Evolutionary conservation across 139 green algal genomes (phyloP), one percentile per base, ranked within the genome.

Genomic region (Chlamydomonas sp.): DNA sequence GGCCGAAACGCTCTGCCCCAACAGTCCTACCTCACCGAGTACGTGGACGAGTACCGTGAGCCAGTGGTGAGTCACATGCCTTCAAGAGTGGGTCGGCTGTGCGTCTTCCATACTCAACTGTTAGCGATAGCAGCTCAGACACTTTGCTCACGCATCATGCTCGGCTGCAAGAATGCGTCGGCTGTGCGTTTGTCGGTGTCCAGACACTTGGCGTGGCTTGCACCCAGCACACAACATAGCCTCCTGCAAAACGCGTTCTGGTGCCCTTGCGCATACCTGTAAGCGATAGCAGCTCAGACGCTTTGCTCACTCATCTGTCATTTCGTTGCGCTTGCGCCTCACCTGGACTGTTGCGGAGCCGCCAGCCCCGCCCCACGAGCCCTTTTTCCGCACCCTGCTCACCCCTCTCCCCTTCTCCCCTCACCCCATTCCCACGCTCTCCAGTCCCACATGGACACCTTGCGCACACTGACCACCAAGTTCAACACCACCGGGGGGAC

Each of bases 31-130:
- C 58, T 77, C 8, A 83, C 75, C 5, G 84, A 88, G 84, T 83
- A 88, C 84, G 63, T 62, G 6, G 84, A 88, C 75, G 84, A 88
- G 63, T 88, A 88, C 58, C 84, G 84, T 1, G 84, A 88, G 75
- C 84, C 84, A 4, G 75, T 83, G 75, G 81, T 79, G 71, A 72
- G 78, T 59, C 12, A 15, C 69, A 15, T 49, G 31, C 31, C 31
- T 49, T 49, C 31, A 49, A 49, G 31, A 49, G 31, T 49, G 31
- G 31, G 31, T 49, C 31, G 31, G 31, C 31, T 49, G 31, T 49
- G 31, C 31, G 31, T 49, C 31, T 49, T 49, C 31, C 66, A 71
- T 71, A 14, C 10, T 10, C 66, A 71, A 18, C 66, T 71, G 10
- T 71, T 71, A 18, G 66, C 10, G 10, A 71, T 14, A 71, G 66